A percentile compares a stretch with the other conserved stretches of the same genome.
These are phyloP conservation scores for Fraxinus albicans DNA, from an alignment of 305 asterid genomes.

Conservation along the genomic window DNA sequence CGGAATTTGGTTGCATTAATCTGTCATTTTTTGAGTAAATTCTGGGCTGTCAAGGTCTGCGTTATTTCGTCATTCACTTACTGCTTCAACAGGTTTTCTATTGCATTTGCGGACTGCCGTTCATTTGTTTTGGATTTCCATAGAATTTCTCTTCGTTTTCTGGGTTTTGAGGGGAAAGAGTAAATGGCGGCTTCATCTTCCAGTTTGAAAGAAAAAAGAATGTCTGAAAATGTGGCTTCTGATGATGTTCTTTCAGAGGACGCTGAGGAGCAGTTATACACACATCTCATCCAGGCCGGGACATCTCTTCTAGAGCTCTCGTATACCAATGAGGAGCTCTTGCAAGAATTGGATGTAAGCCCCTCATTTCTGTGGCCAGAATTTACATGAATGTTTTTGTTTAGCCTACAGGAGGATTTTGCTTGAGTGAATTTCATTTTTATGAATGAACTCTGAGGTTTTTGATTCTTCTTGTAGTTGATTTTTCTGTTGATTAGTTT, in stretches of 20 bases:
- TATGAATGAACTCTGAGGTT: background rate
- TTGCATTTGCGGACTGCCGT: background rate
- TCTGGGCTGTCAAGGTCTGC: background rate
- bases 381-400: background rate
- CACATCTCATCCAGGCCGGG: background rate
- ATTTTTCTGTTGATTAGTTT: background rate
- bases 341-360: constrained; percentile 8
- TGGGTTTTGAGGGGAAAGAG: constrained; percentile 3
- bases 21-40: background rate
- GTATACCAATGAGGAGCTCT: background rate
- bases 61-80: background rate
- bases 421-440: background rate
- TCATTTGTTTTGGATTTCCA: background rate
- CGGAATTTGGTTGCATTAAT: background rate
- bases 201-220: background rate
- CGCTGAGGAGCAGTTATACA: background rate
- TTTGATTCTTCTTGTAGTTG: background rate
- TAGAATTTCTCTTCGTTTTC: background rate
- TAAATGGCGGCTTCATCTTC: constrained; percentile 3
- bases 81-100: background rate
- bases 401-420: background rate
- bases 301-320: background rate
- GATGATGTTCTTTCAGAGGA: background rate
- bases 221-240: background rate
- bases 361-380: background rate